A percentile compares a stretch with the other conserved stretches of the same genome.
phyloP scores from a whole-genome alignment of 2,329 filamentous ascomycete species.

The Tolypocladium amazonense region DNA sequence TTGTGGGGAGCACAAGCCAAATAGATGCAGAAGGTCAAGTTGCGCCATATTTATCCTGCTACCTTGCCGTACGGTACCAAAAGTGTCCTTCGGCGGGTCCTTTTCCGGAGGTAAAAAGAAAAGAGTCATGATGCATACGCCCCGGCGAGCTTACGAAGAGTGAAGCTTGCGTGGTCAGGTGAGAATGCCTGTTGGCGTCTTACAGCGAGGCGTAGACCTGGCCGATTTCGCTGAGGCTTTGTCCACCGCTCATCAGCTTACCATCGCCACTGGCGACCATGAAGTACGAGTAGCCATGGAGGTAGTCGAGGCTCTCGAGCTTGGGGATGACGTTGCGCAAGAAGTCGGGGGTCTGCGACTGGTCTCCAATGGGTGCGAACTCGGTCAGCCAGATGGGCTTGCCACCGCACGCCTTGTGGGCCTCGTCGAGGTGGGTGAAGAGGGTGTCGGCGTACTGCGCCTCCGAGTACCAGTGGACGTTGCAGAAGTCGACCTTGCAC shows the following conservation, averaged over 20 bases:
- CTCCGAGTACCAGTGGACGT: constrained; percentile 53
- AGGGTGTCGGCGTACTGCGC: constrained; percentile 37
- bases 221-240: constrained; percentile 35
- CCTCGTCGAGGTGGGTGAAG: constrained; percentile 40
- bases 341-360: constrained; percentile 34
- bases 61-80: background rate
- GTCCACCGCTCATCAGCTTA: constrained; percentile 9
- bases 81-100: background rate
- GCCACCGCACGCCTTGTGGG: constrained; percentile 32
- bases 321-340: constrained; percentile 35
- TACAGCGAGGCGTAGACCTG: constrained; percentile 35
- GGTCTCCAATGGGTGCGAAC: constrained; percentile 42
- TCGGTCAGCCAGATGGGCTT: constrained; percentile 54
- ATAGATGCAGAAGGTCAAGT: constrained; percentile 18
- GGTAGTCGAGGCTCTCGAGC: constrained; percentile 38
- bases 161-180: constrained; percentile 8
- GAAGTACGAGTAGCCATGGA: constrained; percentile 49
- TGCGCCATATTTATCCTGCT: background rate
- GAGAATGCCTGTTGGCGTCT: constrained; percentile 1
- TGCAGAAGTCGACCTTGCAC: constrained; percentile 50
- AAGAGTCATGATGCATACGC: constrained; percentile 11
- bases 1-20: constrained; percentile 6
- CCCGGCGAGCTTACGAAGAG: constrained; percentile 28
- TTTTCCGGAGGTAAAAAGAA: background rate
- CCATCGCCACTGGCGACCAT: constrained; percentile 23